phyloP scores from a whole-genome alignment of 75 land plant species.

The Chamaecyparis obtusa region DNA sequence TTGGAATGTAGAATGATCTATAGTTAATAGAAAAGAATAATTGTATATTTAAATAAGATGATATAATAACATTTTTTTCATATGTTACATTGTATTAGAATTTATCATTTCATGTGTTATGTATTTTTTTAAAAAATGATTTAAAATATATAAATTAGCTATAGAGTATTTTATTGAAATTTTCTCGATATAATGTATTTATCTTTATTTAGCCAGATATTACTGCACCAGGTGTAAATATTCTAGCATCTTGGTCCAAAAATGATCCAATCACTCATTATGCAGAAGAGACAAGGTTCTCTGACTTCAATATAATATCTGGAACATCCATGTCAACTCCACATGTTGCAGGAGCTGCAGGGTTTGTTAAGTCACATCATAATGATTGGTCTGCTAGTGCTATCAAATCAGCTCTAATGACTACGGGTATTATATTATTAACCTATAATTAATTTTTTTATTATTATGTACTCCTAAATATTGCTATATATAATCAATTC shows the following conservation, averaged over 20 bases:
- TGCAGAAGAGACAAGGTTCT: conserved; percentile 13
- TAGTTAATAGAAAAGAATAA: no score
- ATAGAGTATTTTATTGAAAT: neutral
- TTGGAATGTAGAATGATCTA: no score
- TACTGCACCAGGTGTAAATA: conserved; percentile 56
- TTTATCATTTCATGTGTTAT: neutral
- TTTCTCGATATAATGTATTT: neutral
- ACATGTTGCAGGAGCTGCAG: no score
- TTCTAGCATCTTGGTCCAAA: conserved; percentile 47
- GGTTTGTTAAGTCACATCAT: conserved; percentile 26
- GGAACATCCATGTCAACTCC: neutral
- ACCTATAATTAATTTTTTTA: no score
- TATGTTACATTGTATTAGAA: neutral
- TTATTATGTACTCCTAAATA: no score
- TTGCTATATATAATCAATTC: no score
- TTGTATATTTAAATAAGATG: no score
- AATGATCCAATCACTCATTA: conserved; percentile 17
- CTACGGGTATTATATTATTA: no score
- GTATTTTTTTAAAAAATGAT: neutral
- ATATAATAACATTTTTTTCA: no score
- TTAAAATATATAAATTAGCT: neutral
- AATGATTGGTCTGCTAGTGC: no score
- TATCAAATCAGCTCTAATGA: no score
- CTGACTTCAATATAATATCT: conserved; percentile 5
- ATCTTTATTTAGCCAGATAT: conserved; percentile 45